Conservation (phyloP, 495 filamentous ascomycete genomes). For the Elasticomyces elasticus region DNA sequence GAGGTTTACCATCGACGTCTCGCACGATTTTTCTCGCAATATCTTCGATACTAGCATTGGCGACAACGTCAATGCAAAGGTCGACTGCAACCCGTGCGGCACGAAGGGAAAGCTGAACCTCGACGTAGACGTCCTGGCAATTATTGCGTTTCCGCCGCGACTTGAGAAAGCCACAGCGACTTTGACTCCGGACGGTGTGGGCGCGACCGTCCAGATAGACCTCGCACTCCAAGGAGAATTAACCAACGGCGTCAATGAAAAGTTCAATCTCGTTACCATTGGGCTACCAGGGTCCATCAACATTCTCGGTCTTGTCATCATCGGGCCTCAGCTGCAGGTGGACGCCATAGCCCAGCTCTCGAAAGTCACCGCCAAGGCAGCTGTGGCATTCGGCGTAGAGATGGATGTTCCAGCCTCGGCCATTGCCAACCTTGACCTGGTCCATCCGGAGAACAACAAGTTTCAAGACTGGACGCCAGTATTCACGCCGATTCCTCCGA, state of each 20-base stretch:
- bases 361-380: not conserved
- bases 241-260: not conserved
- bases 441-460: not conserved
- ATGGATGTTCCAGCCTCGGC: not conserved
- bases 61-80: not conserved
- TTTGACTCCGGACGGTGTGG: not conserved
- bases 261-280: not conserved
- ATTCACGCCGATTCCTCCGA: not conserved
- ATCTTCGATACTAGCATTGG: not conserved
- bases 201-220: not conserved
- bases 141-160: not conserved
- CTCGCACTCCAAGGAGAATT: not conserved
- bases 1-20: no score
- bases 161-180: not conserved
- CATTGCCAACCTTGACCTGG: not conserved
- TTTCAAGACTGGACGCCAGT: not conserved
- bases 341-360: not conserved
- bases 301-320: not conserved
- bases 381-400: not conserved
- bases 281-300: not conserved
- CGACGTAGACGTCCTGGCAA: not conserved
- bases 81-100: not conserved
- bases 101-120: not conserved
- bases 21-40: no score
- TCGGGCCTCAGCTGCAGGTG: not conserved